Percentiles rank a stretch among this genome's conserved stretches.
Conservation (phyloP, 129 eudicot genomes). For the Heracleum sosnowskyi region DNA sequence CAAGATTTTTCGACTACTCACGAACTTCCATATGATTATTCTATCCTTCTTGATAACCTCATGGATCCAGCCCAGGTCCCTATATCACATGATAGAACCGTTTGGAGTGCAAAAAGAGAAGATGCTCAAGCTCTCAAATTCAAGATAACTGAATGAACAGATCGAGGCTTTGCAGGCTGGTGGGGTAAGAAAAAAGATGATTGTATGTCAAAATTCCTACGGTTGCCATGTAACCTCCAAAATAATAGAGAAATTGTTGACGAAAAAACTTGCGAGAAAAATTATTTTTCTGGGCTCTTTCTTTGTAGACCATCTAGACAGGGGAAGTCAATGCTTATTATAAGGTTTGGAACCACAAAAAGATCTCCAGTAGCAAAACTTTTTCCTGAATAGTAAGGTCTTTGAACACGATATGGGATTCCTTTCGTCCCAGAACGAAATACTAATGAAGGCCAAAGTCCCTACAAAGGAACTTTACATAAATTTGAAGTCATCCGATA, state of each 20-base stretch:
- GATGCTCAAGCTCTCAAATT: constrained; percentile 76
- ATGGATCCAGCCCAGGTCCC: constrained; percentile 99
- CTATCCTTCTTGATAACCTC: constrained; percentile 87
- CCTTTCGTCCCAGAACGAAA: constrained; percentile 80
- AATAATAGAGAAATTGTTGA: constrained; percentile 71
- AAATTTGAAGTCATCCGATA: constrained; percentile 72
- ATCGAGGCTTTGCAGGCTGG: constrained; percentile 88
- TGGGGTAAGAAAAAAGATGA: constrained; percentile 78
- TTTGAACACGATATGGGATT: constrained; percentile 99
- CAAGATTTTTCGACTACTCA: constrained; percentile 73
- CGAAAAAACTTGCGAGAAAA: constrained; percentile 49
- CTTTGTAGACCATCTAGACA: constrained; percentile 86
- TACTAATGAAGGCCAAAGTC: constrained; percentile 58
- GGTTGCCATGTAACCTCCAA: constrained; percentile 80
- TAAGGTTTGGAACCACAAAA: constrained; percentile 75
- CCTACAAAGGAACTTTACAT: constrained; percentile 78
- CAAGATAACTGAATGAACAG: constrained; percentile 65
- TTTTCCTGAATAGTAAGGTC: constrained; percentile 67
- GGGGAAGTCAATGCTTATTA: constrained; percentile 89
- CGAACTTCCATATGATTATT: constrained; percentile 93
- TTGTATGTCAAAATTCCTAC: constrained; percentile 41
- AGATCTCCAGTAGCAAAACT: constrained; percentile 46
- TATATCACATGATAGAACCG: constrained; percentile 91
- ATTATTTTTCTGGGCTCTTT: constrained; percentile 70
- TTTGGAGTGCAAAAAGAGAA: constrained; percentile 81